Conservation (phyloP, 192 early-diverging fungal genomes). For the Rhizophagus prolifer region DNA sequence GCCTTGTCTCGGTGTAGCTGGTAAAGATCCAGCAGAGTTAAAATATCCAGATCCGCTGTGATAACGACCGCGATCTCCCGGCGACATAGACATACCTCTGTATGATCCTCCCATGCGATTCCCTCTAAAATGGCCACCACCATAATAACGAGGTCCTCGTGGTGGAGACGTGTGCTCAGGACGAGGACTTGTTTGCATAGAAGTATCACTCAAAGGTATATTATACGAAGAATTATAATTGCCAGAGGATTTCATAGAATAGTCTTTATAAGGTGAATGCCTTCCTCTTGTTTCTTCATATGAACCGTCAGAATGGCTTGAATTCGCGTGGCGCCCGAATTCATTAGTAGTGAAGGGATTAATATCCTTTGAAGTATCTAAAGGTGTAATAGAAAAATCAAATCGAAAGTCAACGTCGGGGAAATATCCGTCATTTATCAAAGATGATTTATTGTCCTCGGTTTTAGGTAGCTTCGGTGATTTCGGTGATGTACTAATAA, state of each 20-base stretch:
- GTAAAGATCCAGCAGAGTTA: background rate
- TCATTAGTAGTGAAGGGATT: background rate
- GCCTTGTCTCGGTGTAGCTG: slow-evolving; percentile 7
- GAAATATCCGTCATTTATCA: slow-evolving; percentile 15
- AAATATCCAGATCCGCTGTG: background rate
- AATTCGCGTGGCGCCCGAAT: background rate
- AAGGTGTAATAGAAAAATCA: background rate
- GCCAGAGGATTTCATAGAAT: background rate
- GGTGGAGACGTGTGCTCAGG: slow-evolving; percentile 11
- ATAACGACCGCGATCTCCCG: slow-evolving; percentile 22
- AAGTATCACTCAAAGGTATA: background rate
- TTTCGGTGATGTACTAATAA: background rate
- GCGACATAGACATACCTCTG: background rate
- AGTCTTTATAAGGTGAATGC: slow-evolving; percentile 22
- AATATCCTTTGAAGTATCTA: background rate
- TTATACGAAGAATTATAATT: background rate
- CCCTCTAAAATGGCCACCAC: slow-evolving; percentile 3
- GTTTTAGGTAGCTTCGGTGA: background rate
- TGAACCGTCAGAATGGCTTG: background rate
- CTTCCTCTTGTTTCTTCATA: slow-evolving; percentile 11
- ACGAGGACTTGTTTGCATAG: slow-evolving; percentile 13
- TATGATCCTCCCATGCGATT: slow-evolving; percentile 2
- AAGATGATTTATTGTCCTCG: background rate
- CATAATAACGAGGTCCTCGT: background rate
- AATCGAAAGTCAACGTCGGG: slow-evolving; percentile 18